Evolutionary conservation across 2,329 filamentous ascomycete genomes (phyloP).

Genomic region (Myriosclerotinia curreyana): DNA sequence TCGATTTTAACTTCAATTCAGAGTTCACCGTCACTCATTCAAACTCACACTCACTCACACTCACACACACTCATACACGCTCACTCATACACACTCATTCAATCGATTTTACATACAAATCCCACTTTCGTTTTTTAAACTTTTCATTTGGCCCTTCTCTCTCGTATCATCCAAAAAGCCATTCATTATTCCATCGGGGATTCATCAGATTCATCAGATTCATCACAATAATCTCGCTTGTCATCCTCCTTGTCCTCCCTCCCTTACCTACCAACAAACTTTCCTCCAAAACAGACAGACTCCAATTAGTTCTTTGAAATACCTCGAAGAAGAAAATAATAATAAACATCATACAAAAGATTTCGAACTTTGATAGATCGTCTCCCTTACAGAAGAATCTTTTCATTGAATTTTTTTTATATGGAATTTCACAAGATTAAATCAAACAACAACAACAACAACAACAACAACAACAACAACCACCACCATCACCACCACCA

Average conservation of each 20-base stretch:
- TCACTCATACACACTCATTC: conserved; percentile 10
- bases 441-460: too few relatives aligned
- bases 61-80: not conserved
- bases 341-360: not conserved
- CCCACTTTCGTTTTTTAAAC: conserved; percentile 9
- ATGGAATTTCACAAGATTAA: too few relatives aligned
- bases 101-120: not conserved
- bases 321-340: not conserved
- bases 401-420: not conserved
- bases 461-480: too few relatives aligned
- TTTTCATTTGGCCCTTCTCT: not conserved
- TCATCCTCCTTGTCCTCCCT: not conserved
- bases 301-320: conserved; percentile 4
- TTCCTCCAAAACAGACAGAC: too few relatives aligned
- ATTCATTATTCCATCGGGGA: too few relatives aligned
- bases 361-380: not conserved
- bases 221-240: conserved; percentile 9
- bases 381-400: not conserved
- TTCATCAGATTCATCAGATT: not conserved
- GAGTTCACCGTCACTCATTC: too few relatives aligned
- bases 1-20: too few relatives aligned
- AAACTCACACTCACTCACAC: not conserved
- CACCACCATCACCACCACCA: too few relatives aligned
- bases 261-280: too few relatives aligned
- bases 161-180: conserved; percentile 6